Evolutionary conservation across 2,329 filamentous ascomycete species (phyloP).

Genomic region (Pseudogymnoascus sp.): DNA sequence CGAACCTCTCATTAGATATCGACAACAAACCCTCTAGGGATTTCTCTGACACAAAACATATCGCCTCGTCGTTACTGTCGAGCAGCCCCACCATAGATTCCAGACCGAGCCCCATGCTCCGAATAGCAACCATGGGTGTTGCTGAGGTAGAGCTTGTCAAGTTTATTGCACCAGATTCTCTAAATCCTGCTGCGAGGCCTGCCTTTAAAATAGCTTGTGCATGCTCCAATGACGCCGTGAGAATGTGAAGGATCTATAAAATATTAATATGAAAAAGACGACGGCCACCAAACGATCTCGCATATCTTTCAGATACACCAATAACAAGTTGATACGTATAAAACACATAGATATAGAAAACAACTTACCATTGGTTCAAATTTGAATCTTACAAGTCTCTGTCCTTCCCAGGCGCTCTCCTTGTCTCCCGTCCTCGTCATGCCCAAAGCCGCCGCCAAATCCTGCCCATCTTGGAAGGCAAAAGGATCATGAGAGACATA

Average conservation of each 20-base stretch:
- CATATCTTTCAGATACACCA: conserved; percentile 1
- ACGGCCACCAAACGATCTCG: neutral
- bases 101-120: conserved; percentile 73
- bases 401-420: conserved; percentile 20
- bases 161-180: conserved; percentile 79
- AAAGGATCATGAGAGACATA: conserved; percentile 80
- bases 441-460: conserved; percentile 31
- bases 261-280: conserved; percentile 9
- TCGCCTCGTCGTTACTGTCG: conserved; percentile 29
- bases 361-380: conserved; percentile 86
- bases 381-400: conserved; percentile 69
- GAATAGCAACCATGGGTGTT: conserved; percentile 73
- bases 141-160: conserved; percentile 32
- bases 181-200: conserved; percentile 74
- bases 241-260: conserved; percentile 74
- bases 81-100: conserved; percentile 65
- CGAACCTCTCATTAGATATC: conserved; percentile 68
- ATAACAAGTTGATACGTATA: neutral
- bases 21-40: conserved; percentile 61
- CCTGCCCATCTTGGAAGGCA: conserved; percentile 20
- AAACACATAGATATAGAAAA: neutral
- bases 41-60: conserved; percentile 51
- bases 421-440: conserved; percentile 28
- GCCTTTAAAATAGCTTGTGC: conserved; percentile 69
- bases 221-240: conserved; percentile 65